Base-by-base conservation (phyloP, 257 asterid genomes). In the Przewalskia tangutica region DNA sequence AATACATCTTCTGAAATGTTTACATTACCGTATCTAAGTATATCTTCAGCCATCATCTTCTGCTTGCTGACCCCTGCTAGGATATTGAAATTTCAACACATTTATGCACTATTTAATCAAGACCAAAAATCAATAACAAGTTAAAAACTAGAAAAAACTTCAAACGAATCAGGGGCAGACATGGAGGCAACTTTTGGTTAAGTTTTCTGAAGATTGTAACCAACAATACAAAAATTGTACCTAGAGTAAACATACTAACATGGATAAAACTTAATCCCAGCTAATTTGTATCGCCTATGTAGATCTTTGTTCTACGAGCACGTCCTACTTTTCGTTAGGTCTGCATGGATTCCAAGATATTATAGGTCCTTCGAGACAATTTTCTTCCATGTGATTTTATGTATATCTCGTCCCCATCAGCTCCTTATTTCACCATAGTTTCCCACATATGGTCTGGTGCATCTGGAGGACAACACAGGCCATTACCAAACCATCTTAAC, bases 1-100 rank as follows among this genome's bases (percentile, higher is more conserved):
- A 91, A 91, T 44, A 91, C 91, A 84, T 91, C 95, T 12, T 95
- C 91, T 6, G 95, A 91, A 73, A 87, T 85, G 82, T 84, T 84
- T 60, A 64, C 82, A 14, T 84, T 65, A 23, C 95, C 93, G 68
- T 89, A 86, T 62, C 85, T 82, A 6, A 85, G 75, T 62, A 85
- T 66, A 32, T 93, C 93, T 46, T 91, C 94, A 5, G 89, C 91
- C 56, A 84, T 82, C 77, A 84, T 67, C 86, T 91, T 89, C 51
- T 88, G 94, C 78, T 90, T 90, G 85, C 84, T 79, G 14, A 85
- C 82, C 34, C 87, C 98, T 92, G 86, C 23, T 44, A 27, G 13
- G 14, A 73, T 23, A 13, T 73, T 16, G 2, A 20, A 73, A 73
- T 50, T 73, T 48, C 23, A 23, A 73, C 20, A 48, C 79, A 12